Evolutionary conservation across 371 early-diverging fungal genomes (phyloP).

Genomic region (Smittium mucronatum): DNA sequence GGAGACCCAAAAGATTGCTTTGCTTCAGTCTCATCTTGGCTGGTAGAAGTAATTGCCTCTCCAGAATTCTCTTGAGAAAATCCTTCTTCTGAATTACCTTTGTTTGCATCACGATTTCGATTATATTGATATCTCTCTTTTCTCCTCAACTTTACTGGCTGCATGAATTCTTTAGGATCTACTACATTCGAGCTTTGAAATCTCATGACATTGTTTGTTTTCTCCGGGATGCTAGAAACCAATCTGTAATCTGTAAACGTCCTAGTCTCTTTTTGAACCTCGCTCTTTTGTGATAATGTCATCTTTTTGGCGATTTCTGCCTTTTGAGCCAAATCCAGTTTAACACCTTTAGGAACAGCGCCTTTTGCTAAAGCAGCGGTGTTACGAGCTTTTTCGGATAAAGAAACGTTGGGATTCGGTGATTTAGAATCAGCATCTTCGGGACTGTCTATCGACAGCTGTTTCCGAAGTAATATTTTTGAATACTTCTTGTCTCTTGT

Average conservation of each 20-base stretch:
- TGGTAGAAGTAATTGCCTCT: constrained; percentile 8
- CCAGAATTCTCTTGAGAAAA: constrained; percentile 12
- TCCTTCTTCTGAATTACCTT: constrained; percentile 23
- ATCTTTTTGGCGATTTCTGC: neutral
- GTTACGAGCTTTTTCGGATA: neutral
- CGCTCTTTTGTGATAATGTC: neutral
- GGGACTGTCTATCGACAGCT: neutral
- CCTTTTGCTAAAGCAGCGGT: neutral
- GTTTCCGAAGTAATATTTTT: neutral
- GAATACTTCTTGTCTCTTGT: neutral
- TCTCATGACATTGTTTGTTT: constrained; percentile 52
- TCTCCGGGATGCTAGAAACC: constrained; percentile 37
- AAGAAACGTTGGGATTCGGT: neutral
- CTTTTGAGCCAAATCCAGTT: neutral
- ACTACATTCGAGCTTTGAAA: constrained; percentile 42
- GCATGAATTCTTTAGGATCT: constrained; percentile 40
- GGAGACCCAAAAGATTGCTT: constrained; percentile 11
- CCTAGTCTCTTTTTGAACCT: neutral
- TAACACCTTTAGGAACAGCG: neutral
- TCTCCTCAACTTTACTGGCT: constrained; percentile 56
- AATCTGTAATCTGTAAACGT: constrained; percentile 46
- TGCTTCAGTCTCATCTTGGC: neutral
- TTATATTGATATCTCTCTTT: constrained; percentile 25
- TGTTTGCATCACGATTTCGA: constrained; percentile 14
- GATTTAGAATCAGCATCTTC: neutral